Base-by-base conservation (phyloP, 2,329 filamentous ascomycete species). In the Chrysosphaeria jannelii region DNA sequence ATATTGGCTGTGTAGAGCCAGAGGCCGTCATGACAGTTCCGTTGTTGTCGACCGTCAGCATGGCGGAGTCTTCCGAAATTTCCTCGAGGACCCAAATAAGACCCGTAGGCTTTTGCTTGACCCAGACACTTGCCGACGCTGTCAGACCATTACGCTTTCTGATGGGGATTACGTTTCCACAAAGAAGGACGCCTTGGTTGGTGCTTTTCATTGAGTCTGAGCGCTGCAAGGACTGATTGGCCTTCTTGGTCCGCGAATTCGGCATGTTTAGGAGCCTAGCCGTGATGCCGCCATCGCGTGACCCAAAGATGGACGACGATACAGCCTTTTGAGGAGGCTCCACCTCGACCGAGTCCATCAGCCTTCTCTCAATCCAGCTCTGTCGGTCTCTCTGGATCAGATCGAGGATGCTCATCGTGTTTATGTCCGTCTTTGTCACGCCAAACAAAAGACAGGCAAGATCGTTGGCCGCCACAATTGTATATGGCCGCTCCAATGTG, bases 61-160 rank as follows among this genome's bases (percentile, higher is more conserved):
- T 59, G 4, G 74, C 78, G 19, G 85, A 67, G 39, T 97, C 79
- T 44, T 97, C 85, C 26, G 81, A 75, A 29, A 97, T 93, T 44
- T 97, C 85, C 41, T 97, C 85, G 3, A 97, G 47, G 6, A 97
- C 85, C 85, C 85, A 97, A 29, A 97, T 93, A 28, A 97, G 47
- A 7, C 81, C 79, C 24, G 76, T 66, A 23, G 69, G 62, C 44
- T 97, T 97, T 43, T 97, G 85, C 48, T 97, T 97, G 4, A 97
- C 85, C 85, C 85, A 97, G 19, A 97, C 49, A 43, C 79, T 93
- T 18, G 85, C 85, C 27, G 85, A 79, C 3, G 85, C 85, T 4
- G 69, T 81, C 8, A 69, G 61, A 4, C 85, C 85, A 36, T 97
- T 90, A 29, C 85, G 64, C 45, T 93, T 97, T 40, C 79, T 72